Evolutionary conservation across 179 eudicot genomes (phyloP), one percentile per base, ranked within the genome.

Genomic region (Beta lomatogona): DNA sequence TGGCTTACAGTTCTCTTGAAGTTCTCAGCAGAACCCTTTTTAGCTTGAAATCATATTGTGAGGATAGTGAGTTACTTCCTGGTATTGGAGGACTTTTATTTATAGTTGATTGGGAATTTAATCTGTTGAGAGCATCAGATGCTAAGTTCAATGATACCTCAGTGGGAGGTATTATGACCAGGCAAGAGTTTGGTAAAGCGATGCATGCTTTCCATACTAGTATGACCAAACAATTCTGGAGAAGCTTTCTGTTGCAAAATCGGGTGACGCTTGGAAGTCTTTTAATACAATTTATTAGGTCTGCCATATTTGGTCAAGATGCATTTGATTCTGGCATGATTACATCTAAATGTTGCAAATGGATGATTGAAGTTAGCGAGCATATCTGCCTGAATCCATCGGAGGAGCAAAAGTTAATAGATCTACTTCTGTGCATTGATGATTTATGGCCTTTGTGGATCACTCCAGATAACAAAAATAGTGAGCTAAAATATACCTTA

Each of bases 401-500:
- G 63, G 97, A 96, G 86, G 97, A 94, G 88, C 97, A 94, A 82
- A 82, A 86, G 75, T 82, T 94, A 80, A 82, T 96, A 67, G 94
- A 96, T 82, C 77, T 86, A 73, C 91, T 96, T 74, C 79, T 96
- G 46, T 83, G 89, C 75, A 81, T 86, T 81, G 83, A 87, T 91
- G 89, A 84, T 61, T 65, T 69, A 45, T 94, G 98, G 97, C 98
- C 99, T 22, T 75, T 73, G 60, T 93, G 93, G 95, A 78, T 91
- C 82, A 67, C 74, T 78, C 95, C 92, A 10, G 89, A 82, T 86
- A n/a, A 59, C 41, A 76, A 52, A 76, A 68, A 65, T 36, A 83
- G 84, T 73, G 84, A 75, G 86, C 83, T 84, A 85, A 85, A 82
- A 79, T 79, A 84, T 22, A 71, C 74, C 73, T 80, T 88, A 75